Evolutionary conservation across 257 asterid genomes (phyloP).

Genomic region (Capsicum baccatum): DNA sequence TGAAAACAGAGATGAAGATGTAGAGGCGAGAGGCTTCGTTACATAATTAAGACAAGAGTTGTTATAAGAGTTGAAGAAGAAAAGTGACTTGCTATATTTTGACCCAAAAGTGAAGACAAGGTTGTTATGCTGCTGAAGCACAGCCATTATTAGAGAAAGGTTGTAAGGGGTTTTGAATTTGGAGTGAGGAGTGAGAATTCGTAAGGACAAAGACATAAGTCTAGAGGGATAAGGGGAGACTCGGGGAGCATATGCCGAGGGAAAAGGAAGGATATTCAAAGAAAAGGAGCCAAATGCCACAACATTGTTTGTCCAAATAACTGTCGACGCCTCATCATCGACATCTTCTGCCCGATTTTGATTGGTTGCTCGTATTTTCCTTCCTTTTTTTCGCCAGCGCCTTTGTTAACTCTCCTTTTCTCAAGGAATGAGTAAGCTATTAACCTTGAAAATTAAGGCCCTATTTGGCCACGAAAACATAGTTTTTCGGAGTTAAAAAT

Average conservation of each 20-base stretch:
- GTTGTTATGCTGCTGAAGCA: slow-evolving; percentile 42
- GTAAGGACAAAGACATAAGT: slow-evolving; percentile 31
- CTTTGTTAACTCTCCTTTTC: background rate
- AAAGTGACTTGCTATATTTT: slow-evolving; percentile 12
- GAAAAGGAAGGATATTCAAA: slow-evolving; percentile 15
- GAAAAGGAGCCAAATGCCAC: background rate
- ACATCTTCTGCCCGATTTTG: slow-evolving; percentile 36
- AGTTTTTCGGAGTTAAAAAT: too few relatives aligned
- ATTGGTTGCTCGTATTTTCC: slow-evolving; percentile 54
- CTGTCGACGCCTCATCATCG: slow-evolving; percentile 22
- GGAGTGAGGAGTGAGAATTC: slow-evolving; percentile 37
- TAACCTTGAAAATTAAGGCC: too few relatives aligned
- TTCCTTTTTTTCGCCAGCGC: background rate
- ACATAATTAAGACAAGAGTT: slow-evolving; percentile 35
- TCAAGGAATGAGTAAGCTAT: too few relatives aligned
- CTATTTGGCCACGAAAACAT: too few relatives aligned
- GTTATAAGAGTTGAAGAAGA: slow-evolving; percentile 47
- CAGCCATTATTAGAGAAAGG: slow-evolving; percentile 55
- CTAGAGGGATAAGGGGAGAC: slow-evolving; percentile 54
- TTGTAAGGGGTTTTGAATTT: slow-evolving; percentile 29
- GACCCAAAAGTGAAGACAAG: slow-evolving; percentile 30
- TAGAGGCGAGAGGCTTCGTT: slow-evolving; percentile 39
- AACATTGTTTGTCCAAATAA: background rate
- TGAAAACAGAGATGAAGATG: slow-evolving; percentile 43
- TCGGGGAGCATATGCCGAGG: slow-evolving; percentile 63